Percentiles rank a stretch among this genome's conserved stretches.
phyloP scores from a whole-genome alignment of 2,329 filamentous ascomycete species.

The Botrytis fragariae region DNA sequence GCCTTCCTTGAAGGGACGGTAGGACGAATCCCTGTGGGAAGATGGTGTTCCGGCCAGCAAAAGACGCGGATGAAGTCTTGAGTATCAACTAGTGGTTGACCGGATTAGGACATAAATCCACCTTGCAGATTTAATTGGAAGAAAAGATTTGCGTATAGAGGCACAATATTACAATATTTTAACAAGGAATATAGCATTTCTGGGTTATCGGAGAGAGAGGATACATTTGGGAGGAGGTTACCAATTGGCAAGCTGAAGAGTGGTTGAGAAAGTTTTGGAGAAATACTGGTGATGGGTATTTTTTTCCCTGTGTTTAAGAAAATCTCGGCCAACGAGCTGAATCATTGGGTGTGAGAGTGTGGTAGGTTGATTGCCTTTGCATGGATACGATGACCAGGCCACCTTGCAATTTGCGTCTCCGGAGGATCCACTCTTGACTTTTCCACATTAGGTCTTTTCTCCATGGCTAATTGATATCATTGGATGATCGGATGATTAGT shows the following conservation, averaged over 20 bases:
- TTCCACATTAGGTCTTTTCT: background rate
- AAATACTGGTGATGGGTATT: background rate
- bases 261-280: background rate
- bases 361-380: background rate
- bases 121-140: slow-evolving; percentile 4
- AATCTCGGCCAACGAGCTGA: background rate
- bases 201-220: slow-evolving; percentile 1
- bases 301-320: slow-evolving; percentile 1
- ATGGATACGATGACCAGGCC: background rate
- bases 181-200: background rate
- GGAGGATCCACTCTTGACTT: background rate
- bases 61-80: slow-evolving; percentile 12
- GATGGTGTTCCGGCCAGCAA: slow-evolving; percentile 1
- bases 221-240: background rate
- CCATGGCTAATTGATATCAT: background rate
- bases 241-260: slow-evolving; percentile 8
- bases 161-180: background rate
- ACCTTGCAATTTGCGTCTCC: slow-evolving; percentile 1
- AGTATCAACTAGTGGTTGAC: slow-evolving; percentile 7
- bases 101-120: background rate
- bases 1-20: slow-evolving; percentile 13
- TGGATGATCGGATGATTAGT: background rate
- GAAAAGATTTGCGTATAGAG: background rate
- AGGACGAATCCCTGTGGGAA: slow-evolving; percentile 5
- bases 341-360: background rate